Conservation (phyloP, 1,284 basidiomycete species). For the Cystobasidium sp. region DNA sequence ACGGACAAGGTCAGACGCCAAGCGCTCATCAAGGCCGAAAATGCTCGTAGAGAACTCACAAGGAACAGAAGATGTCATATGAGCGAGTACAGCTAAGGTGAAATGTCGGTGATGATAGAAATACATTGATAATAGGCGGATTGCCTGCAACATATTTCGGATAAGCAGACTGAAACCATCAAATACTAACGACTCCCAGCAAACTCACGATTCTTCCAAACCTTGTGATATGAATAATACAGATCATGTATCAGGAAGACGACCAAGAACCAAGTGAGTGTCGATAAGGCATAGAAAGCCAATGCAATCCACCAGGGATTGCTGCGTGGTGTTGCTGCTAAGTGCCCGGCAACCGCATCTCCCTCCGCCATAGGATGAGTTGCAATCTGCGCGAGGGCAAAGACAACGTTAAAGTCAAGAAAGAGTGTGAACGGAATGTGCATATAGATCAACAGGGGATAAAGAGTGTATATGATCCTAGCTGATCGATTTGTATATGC, state of each 20-base stretch:
- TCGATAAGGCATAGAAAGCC: slow-evolving; percentile 46
- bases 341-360: neutral
- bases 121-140: slow-evolving; percentile 2
- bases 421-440: slow-evolving; percentile 55
- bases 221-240: slow-evolving; percentile 25
- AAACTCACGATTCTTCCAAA: slow-evolving; percentile 46
- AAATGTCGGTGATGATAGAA: slow-evolving; percentile 34
- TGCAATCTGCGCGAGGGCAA: slow-evolving; percentile 54
- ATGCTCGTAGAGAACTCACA: slow-evolving; percentile 27
- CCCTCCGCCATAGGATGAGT: slow-evolving; percentile 24
- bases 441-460: slow-evolving; percentile 46
- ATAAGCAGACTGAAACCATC: neutral
- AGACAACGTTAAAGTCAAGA: slow-evolving; percentile 55
- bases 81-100: slow-evolving; percentile 47
- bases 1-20: slow-evolving; percentile 18
- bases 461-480: slow-evolving; percentile 38
- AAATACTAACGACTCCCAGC: neutral
- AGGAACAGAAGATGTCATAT: slow-evolving; percentile 45
- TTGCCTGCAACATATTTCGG: neutral
- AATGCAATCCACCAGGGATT: slow-evolving; percentile 47
- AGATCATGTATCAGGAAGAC: slow-evolving; percentile 44
- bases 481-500: slow-evolving; percentile 2
- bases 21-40: slow-evolving; percentile 18
- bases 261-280: slow-evolving; percentile 45
- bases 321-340: slow-evolving; percentile 15